phyloP scores from a whole-genome alignment of 176 grass and related monocot genomes.

The Eremochloa ophiuroides region DNA sequence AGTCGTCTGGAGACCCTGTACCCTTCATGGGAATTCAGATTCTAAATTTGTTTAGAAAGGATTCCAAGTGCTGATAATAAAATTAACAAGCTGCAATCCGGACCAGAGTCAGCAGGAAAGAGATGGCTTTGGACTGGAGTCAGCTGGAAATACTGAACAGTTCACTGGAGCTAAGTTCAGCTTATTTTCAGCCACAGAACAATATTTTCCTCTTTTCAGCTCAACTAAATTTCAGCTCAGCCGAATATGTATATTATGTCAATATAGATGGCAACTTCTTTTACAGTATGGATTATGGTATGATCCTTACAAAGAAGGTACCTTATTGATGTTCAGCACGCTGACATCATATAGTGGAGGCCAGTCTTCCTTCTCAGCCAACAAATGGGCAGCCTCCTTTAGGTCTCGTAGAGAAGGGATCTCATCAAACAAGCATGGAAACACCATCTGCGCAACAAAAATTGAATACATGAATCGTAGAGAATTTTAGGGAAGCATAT shows the following conservation, averaged over 20 bases:
- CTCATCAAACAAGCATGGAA: conserved; percentile 88
- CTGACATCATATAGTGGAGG: conserved; percentile 62
- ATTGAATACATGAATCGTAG: neutral
- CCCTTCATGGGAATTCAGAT: neutral
- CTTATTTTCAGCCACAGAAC: too few relatives aligned
- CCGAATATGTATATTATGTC: neutral
- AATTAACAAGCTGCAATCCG: neutral
- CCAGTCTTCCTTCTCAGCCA: conserved; percentile 77
- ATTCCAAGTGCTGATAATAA: neutral
- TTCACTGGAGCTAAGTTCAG: neutral
- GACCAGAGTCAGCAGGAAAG: neutral
- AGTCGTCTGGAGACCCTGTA: neutral
- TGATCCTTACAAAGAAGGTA: neutral
- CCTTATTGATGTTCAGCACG: conserved; percentile 79
- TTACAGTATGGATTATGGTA: neutral
- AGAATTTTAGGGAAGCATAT: neutral
- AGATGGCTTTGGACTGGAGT: too few relatives aligned
- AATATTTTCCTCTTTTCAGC: too few relatives aligned
- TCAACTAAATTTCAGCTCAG: too few relatives aligned
- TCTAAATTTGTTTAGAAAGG: neutral
- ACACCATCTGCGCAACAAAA: conserved; percentile 52
- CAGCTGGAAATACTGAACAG: neutral
- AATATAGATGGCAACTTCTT: neutral
- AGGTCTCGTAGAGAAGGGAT: conserved; percentile 58
- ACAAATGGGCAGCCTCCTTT: conserved; percentile 75